Base-by-base conservation (phyloP, 768 basidiomycete genomes). In the Phlebiopsis flavidoalba region DNA sequence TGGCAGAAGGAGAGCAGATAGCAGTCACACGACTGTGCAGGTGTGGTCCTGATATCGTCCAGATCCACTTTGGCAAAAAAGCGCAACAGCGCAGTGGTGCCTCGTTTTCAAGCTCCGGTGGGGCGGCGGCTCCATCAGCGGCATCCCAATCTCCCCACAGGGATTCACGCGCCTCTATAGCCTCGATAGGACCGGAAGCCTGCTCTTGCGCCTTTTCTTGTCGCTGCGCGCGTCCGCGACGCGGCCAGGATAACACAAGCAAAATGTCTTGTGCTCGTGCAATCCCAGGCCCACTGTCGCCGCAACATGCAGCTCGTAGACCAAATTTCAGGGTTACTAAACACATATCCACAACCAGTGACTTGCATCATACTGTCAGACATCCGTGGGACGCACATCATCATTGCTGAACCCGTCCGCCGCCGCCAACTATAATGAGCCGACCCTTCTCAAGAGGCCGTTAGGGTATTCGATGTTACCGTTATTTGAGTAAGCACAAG, bases 11-110 rank as follows among this genome's bases (percentile, higher is more conserved):
- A 35, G 51, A 17, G 40, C 43, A 48, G 53, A 3, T 43, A n/a
- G 46, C 59, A 21, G 65, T 67, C 66, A 67, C 64, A 66, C 68
- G 66, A 66, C 26, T 31, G n/a, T n/a, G 26, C 26, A 31, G 26
- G 26, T 31, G 26, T 31, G 26, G 26, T 31, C 26, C 26, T 31
- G 26, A 31, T 31, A 31, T 31, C 26, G 26, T 31, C 26, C 26
- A 31, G 26, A 31, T 31, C 26, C 26, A 31, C 26, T 31, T 31
- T 31, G 26, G 26, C 62, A 53, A 35, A 14, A n/a, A n/a, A 36
- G 7, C 31, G 11, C 40, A 8, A 12, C 40, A 12, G 12, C 17
- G 40, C 40, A 17, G 40, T 43, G 40, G 40, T 43, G 40, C 40
- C 40, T 43, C 11, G 11, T 43, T 43, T 43, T 43, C 40, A 43